These are phyloP conservation scores for Vaccinium macrocarpon DNA, from an alignment of 148 eudicot species.

Conservation along the genomic window DNA sequence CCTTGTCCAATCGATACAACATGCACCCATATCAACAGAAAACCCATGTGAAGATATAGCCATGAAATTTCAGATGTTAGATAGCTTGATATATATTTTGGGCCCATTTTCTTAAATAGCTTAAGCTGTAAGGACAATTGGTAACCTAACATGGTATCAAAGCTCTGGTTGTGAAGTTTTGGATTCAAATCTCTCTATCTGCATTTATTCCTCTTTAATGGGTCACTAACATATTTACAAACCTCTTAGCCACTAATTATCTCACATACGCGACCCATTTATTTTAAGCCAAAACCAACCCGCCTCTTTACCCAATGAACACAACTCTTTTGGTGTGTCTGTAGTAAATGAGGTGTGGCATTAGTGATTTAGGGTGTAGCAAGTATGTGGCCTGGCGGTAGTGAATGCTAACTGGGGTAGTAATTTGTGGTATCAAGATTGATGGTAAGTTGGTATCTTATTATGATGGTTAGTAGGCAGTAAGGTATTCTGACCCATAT, in stretches of 20 bases:
- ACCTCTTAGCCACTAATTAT: neutral
- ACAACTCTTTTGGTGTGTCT: neutral
- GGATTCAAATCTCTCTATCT: too few species aligned
- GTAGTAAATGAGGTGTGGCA: neutral
- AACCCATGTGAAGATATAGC: slow-evolving; percentile 1
- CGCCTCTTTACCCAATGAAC: neutral
- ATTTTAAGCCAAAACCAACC: neutral
- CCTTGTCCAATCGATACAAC: too few species aligned
- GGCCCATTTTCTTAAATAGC: too few species aligned
- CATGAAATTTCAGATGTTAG: slow-evolving; percentile 1
- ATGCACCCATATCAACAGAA: neutral
- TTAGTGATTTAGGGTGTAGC: neutral
- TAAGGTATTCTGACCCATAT: neutral
- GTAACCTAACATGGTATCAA: too few species aligned
- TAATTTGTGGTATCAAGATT: neutral
- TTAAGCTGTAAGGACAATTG: too few species aligned
- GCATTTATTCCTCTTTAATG: neutral
- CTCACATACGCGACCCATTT: neutral
- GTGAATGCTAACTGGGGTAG: neutral
- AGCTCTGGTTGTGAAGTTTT: too few species aligned
- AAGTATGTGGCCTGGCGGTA: neutral
- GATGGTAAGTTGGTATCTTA: too few species aligned
- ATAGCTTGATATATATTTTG: too few species aligned
- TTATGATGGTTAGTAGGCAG: neutral
- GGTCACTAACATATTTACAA: neutral